Evolutionary conservation across 2,329 filamentous ascomycete species (phyloP).

Genomic region (Dactylellina sp.): DNA sequence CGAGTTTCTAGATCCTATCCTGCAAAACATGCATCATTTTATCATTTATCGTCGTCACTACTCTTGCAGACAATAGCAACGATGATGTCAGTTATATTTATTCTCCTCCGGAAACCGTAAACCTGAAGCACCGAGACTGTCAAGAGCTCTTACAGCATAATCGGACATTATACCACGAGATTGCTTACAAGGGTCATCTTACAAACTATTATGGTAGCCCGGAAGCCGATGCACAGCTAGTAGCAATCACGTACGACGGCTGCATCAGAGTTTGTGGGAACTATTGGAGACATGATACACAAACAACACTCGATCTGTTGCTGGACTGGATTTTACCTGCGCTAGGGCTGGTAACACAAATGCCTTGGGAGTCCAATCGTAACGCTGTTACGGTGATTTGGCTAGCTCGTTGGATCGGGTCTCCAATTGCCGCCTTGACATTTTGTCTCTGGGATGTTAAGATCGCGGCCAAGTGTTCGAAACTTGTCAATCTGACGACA

Average conservation of each 20-base stretch:
- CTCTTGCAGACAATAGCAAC: background rate
- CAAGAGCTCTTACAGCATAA: slow-evolving; percentile 50
- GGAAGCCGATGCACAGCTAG: slow-evolving; percentile 40
- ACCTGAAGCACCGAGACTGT: slow-evolving; percentile 31
- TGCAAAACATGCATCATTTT: slow-evolving; percentile 22
- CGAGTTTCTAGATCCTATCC: slow-evolving; percentile 13
- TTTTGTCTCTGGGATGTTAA: slow-evolving; percentile 63
- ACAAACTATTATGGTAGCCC: slow-evolving; percentile 53
- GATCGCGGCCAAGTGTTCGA: slow-evolving; percentile 61
- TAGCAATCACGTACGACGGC: slow-evolving; percentile 47
- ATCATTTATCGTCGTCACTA: slow-evolving; percentile 13
- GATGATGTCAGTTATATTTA: slow-evolving; percentile 5
- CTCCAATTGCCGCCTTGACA: slow-evolving; percentile 60
- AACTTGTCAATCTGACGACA: slow-evolving; percentile 61
- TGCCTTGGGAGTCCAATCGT: slow-evolving; percentile 60
- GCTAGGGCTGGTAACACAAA: slow-evolving; percentile 59
- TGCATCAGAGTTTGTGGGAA: slow-evolving; percentile 50
- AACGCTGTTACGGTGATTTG: slow-evolving; percentile 57
- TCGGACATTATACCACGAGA: slow-evolving; percentile 40
- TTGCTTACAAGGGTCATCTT: slow-evolving; percentile 45
- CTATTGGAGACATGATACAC: slow-evolving; percentile 45
- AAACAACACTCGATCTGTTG: slow-evolving; percentile 48
- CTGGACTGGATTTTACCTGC: slow-evolving; percentile 59
- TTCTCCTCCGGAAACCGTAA: slow-evolving; percentile 11
- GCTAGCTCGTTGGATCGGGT: slow-evolving; percentile 60